phyloP scores from a whole-genome alignment of 2,329 filamentous ascomycete genomes.

The Biscogniauxia marginata region DNA sequence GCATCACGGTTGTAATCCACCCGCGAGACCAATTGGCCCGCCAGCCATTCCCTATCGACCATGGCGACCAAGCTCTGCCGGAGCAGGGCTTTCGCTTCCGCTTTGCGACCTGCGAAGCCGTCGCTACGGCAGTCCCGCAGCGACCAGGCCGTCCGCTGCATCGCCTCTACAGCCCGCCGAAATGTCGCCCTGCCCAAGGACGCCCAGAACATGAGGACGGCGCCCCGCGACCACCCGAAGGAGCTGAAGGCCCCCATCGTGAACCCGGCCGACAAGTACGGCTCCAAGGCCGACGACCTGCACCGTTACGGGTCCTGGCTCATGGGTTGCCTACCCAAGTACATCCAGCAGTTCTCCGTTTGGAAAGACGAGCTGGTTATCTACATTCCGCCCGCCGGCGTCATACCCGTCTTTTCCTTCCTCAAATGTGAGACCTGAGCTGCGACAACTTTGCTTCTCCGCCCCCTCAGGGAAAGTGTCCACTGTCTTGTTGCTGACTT shows the following conservation, averaged over 20 bases:
- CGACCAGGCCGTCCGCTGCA: conserved; percentile 45
- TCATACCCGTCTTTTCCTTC: conserved; percentile 90
- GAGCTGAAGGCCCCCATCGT: conserved; percentile 75
- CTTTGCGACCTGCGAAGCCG: conserved; percentile 52
- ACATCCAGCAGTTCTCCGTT: conserved; percentile 97
- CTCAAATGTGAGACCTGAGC: conserved; percentile 64
- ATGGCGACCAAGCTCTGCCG: conserved; percentile 63
- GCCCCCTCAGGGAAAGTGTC: not conserved
- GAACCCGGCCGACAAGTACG: conserved; percentile 91
- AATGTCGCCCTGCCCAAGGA: conserved; percentile 60
- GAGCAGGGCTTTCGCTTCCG: conserved; percentile 55
- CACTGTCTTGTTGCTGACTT: conserved; percentile 9
- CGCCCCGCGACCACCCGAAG: conserved; percentile 56
- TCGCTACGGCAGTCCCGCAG: conserved; percentile 40
- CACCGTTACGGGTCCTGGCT: conserved; percentile 96
- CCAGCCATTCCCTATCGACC: conserved; percentile 34
- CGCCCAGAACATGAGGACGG: conserved; percentile 65
- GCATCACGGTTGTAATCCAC: conserved; percentile 11
- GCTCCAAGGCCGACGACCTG: conserved; percentile 79
- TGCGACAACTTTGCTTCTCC: conserved; percentile 2
- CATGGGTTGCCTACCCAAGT: conserved; percentile 95
- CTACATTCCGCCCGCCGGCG: conserved; percentile 83
- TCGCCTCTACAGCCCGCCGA: conserved; percentile 48
- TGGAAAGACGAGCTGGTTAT: conserved; percentile 99
- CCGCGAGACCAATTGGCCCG: conserved; percentile 44